phyloP scores from a whole-genome alignment of 345 rosid species.

The Trapa incisa region DNA sequence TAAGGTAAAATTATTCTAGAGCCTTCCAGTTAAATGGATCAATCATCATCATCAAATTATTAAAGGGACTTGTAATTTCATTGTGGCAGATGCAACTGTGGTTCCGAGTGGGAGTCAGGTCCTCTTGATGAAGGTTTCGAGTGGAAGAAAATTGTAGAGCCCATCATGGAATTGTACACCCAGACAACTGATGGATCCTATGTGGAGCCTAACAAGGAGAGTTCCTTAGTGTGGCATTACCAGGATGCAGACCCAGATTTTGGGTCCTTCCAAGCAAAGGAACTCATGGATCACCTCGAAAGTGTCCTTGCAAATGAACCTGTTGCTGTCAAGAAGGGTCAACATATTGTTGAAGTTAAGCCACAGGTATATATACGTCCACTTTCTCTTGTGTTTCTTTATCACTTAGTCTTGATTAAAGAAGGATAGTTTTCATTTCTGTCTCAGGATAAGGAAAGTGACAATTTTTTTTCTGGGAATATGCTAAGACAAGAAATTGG shows the following conservation, averaged over 20 bases:
- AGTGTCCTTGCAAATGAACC: conserved; percentile 18
- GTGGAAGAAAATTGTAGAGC: conserved; percentile 16
- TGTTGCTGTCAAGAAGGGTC: conserved; percentile 18
- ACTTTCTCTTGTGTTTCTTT: background rate
- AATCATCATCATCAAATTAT: background rate
- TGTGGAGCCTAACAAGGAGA: conserved; percentile 16
- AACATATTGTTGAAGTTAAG: conserved; percentile 18
- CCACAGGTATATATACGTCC: conserved; percentile 9
- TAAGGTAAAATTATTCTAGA: conserved; percentile 10
- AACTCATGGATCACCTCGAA: conserved; percentile 19
- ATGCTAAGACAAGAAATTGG: too few relatives aligned
- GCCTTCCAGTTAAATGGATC: background rate
- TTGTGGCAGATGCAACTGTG: conserved; percentile 12
- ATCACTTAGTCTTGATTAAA: background rate
- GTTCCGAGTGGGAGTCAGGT: conserved; percentile 14
- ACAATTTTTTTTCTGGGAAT: too few relatives aligned
- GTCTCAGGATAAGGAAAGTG: too few relatives aligned
- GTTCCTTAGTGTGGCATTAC: conserved; percentile 22
- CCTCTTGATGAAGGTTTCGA: conserved; percentile 6
- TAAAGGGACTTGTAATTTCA: background rate
- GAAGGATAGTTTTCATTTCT: too few relatives aligned
- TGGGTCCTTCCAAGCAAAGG: conserved; percentile 20
- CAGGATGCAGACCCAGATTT: conserved; percentile 16
- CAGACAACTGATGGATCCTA: conserved; percentile 22
- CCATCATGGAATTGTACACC: conserved; percentile 18